Evolutionary conservation across 176 grass and related monocot genomes (phyloP).

Genomic region (Olyra latifolia): DNA sequence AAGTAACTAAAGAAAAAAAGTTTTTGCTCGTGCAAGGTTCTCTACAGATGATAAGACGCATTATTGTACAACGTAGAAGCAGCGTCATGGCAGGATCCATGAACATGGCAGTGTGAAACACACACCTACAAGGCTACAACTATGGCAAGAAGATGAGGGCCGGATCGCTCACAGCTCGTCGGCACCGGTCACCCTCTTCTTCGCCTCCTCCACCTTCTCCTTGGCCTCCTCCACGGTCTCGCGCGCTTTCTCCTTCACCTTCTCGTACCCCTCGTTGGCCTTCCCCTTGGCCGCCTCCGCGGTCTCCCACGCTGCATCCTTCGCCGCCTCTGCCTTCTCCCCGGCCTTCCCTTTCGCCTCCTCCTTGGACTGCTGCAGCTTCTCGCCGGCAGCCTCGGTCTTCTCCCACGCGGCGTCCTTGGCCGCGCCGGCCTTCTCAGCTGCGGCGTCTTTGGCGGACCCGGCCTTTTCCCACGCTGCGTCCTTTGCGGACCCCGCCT

Average conservation of each 20-base stretch:
- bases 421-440: background rate
- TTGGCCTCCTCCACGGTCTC: background rate
- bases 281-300: slow-evolving; percentile 19
- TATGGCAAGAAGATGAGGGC: background rate
- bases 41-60: slow-evolving; percentile 3
- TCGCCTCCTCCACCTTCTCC: slow-evolving; percentile 6
- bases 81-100: background rate
- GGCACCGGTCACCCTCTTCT: background rate
- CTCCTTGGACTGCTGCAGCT: slow-evolving; percentile 26
- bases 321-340: background rate
- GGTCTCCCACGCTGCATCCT: slow-evolving; percentile 31
- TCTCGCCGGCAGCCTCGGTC: slow-evolving; percentile 3
- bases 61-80: slow-evolving; percentile 44
- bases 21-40: background rate
- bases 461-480: background rate
- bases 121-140: slow-evolving; percentile 4
- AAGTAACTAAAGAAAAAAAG: background rate
- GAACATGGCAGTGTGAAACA: background rate
- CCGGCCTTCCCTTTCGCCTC: slow-evolving; percentile 10
- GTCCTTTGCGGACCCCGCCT: background rate
- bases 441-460: background rate
- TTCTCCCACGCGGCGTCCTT: slow-evolving; percentile 28
- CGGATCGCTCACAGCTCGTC: slow-evolving; percentile 47
- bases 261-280: slow-evolving; percentile 48
- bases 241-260: slow-evolving; percentile 29